A percentile compares a stretch with the other conserved stretches of the same genome.
phyloP scores from a whole-genome alignment of 108 stramenopile species.

The Aurantiochytrium sp. region DNA sequence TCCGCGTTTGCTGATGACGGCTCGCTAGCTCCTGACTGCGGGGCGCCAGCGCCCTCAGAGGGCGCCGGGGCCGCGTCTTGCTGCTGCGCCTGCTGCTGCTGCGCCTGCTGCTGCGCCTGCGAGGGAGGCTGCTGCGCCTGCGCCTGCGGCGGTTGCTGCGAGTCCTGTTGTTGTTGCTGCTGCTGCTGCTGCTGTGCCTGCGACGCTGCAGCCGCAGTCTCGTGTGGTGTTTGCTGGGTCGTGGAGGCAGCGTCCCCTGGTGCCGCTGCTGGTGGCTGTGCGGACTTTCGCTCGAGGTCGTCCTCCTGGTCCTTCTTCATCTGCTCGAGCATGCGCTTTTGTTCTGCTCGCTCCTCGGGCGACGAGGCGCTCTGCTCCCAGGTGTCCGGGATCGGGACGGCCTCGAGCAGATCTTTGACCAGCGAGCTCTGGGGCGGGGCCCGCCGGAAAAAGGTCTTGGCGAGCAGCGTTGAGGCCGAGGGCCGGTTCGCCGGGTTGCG shows the following conservation, averaged over 20 bases:
- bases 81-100: neutral
- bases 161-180: too few relatives aligned
- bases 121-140: too few relatives aligned
- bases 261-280: neutral
- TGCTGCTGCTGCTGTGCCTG: too few relatives aligned
- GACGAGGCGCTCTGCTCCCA: neutral
- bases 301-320: slow-evolving; percentile 25
- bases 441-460: slow-evolving; percentile 49
- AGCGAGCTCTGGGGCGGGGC: neutral
- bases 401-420: neutral
- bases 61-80: neutral
- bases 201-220: too few relatives aligned
- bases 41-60: too few relatives aligned
- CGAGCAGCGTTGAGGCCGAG: slow-evolving; percentile 47
- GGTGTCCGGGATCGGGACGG: slow-evolving; percentile 24
- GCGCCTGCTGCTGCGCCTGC: neutral
- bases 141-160: too few relatives aligned
- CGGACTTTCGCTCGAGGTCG: neutral
- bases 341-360: neutral
- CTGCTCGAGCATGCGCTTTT: neutral
- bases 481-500: slow-evolving; percentile 55
- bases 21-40: too few relatives aligned
- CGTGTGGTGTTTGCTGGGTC: too few relatives aligned
- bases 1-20: too few relatives aligned
- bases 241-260: neutral